A percentile compares a stretch with the other conserved stretches of the same genome.
Conservation (phyloP, 352 stramenopile genomes). For the Phytopythium helicoides region DNA sequence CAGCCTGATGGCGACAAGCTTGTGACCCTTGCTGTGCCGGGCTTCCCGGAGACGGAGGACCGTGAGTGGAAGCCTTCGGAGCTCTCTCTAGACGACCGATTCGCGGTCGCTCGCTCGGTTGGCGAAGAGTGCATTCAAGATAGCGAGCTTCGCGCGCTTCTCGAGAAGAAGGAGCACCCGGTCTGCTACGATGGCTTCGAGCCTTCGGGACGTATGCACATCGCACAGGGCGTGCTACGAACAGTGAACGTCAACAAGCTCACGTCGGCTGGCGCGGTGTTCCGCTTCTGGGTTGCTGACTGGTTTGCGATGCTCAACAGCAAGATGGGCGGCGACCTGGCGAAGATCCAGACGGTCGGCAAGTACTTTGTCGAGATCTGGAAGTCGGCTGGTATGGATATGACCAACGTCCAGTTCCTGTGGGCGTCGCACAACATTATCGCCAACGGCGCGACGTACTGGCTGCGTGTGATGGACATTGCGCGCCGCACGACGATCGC, state of each 20-base stretch:
- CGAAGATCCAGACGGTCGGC: constrained; percentile 95
- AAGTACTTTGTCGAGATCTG: constrained; percentile 99
- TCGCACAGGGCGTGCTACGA: constrained; percentile 96
- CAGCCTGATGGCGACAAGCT: constrained; percentile 71
- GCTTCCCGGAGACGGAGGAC: constrained; percentile 58
- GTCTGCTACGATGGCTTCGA: constrained; percentile 99
- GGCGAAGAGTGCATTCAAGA: constrained; percentile 94
- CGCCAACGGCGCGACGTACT: constrained; percentile 88
- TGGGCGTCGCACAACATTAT: constrained; percentile 98
- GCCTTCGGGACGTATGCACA: constrained; percentile 98
- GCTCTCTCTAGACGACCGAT: constrained; percentile 82
- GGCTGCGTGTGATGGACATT: constrained; percentile 94
- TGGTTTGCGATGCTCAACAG: constrained; percentile 99
- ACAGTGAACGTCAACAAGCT: constrained; percentile 97
- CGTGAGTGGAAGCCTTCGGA: constrained; percentile 72
- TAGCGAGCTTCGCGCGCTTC: constrained; percentile 73
- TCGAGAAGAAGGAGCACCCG: constrained; percentile 89
- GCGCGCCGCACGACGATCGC: constrained; percentile 89
- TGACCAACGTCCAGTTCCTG: constrained; percentile 98
- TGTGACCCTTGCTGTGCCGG: constrained; percentile 53
- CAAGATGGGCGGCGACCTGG: constrained; percentile 98
- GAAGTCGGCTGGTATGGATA: constrained; percentile 99
- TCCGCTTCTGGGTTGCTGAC: constrained; percentile 99
- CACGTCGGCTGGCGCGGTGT: constrained; percentile 93
- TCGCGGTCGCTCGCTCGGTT: constrained; percentile 77